Evolutionary conservation across 2,329 filamentous ascomycete species (phyloP).

Genomic region (Talaromyces sp.): DNA sequence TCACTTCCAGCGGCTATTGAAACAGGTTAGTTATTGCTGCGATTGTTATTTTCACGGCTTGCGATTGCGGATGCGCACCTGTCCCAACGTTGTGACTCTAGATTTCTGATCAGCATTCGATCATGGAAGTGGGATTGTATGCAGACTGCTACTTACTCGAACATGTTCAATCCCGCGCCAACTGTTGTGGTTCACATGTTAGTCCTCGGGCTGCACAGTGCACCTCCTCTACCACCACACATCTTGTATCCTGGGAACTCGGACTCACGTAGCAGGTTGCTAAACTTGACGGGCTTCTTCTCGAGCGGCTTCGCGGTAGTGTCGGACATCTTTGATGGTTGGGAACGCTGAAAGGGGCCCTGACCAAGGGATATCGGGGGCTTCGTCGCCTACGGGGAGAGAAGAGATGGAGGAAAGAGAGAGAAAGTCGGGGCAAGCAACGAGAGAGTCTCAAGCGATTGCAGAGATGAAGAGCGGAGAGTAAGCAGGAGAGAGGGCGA

Average conservation of each 20-base stretch:
- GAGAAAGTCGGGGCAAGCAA: background rate
- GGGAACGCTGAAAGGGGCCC: slow-evolving; percentile 64
- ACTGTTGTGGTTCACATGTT: slow-evolving; percentile 41
- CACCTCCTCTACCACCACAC: background rate
- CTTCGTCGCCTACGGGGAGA: slow-evolving; percentile 64
- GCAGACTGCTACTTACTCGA: slow-evolving; percentile 58
- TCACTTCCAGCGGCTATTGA: slow-evolving; percentile 86
- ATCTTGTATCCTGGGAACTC: background rate
- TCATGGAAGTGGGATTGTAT: background rate
- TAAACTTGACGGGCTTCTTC: slow-evolving; percentile 99
- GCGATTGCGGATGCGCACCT: slow-evolving; percentile 40
- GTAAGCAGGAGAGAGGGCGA: background rate
- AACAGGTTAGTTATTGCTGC: slow-evolving; percentile 19
- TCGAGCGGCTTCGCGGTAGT: slow-evolving; percentile 58
- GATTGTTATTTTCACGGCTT: background rate
- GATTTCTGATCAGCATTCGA: slow-evolving; percentile 6
- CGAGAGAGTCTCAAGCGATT: background rate
- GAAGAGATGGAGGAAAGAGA: background rate
- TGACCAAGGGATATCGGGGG: slow-evolving; percentile 93
- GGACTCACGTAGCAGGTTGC: slow-evolving; percentile 75
- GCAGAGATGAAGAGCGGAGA: background rate
- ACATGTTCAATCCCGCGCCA: slow-evolving; percentile 90
- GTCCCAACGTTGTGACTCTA: slow-evolving; percentile 63
- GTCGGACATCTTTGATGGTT: slow-evolving; percentile 58
- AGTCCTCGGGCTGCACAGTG: background rate